These are phyloP conservation scores for Trichoderma sp. DNA, from an alignment of 2,329 filamentous ascomycete species.

Conservation along the genomic window DNA sequence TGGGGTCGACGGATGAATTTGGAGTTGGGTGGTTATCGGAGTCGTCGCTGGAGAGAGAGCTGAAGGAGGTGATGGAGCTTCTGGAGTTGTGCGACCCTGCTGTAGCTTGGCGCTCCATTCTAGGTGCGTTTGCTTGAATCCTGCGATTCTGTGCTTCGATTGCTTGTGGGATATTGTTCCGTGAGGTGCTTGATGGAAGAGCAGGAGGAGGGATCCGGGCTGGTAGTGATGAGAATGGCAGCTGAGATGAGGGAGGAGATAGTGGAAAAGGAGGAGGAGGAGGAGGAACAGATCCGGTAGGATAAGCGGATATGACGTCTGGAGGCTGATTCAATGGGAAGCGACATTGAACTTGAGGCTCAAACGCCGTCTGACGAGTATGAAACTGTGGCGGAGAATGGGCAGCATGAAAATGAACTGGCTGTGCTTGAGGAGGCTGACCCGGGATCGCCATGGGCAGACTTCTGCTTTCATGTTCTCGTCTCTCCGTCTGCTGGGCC, in stretches of 20 bases:
- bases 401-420: neutral
- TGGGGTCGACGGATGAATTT: neutral
- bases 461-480: neutral
- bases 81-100: neutral
- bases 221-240: neutral
- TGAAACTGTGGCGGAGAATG: neutral
- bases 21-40: neutral
- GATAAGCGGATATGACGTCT: neutral
- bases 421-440: neutral
- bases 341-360: neutral
- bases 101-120: neutral
- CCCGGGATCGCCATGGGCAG: neutral
- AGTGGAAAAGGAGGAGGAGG: neutral
- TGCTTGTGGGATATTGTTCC: neutral
- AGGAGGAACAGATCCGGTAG: neutral
- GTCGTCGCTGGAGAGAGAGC: neutral
- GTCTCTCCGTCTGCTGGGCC: slow-evolving; percentile 21
- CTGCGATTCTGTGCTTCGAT: neutral
- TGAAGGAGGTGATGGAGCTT: neutral
- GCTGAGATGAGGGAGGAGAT: neutral
- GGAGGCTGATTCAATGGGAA: neutral
- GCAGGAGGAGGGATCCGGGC: neutral
- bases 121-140: neutral
- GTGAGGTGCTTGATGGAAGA: neutral
- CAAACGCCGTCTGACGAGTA: neutral